Evolutionary conservation across 2,329 filamentous ascomycete species (phyloP), one percentile per base, ranked within the genome.

Genomic region (Purpureocillium lavendulum): DNA sequence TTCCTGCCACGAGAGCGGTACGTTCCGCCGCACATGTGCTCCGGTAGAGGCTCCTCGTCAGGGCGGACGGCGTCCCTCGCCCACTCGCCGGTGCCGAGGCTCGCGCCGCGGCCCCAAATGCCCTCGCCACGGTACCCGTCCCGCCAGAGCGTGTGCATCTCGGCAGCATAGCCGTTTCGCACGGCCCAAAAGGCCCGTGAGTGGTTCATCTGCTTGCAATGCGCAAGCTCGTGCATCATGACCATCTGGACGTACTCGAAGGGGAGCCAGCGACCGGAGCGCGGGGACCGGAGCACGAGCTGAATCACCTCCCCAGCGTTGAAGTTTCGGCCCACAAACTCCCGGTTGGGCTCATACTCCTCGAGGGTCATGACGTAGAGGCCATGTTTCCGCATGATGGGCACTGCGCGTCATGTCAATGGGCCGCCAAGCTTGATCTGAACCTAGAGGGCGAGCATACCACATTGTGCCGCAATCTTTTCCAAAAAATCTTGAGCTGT

Each of bases 191-290:
- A 94, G 3, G 76, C 78, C 40, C 76, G 73, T 2, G 80, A 83
- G 57, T 94, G 87, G 58, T 94, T 94, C 88, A 94, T 94, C 57
- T 94, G 82, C 59, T 86, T 84, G 69, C 84, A 89, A 59, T 94
- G 87, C 3, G 87, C 87, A 24, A 94, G 67, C 66, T 92, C 86
- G 57, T 94, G 87, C 77, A 94, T 89, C 87, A 94, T 94, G 48
- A 94, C 86, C 84, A 92, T 90, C 61, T 92, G 85, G 13, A 94
- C 84, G 54, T 88, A 87, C 45, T 78, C 70, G 54, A 92, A 88
- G 0, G 85, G 84, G 16, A 94, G 67, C 87, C 87, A 94, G 42
- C 66, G 73, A 18, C 77, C 76, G 1, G 72, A 74, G 4, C 64
- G 67, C 0, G 71, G 73, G 1, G 84, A 77, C 50, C 82, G 82